A percentile compares a stretch with the other conserved stretches of the same genome.
phyloP scores from a whole-genome alignment of 2,329 filamentous ascomycete genomes.

The Fusarium brachygibbosum region DNA sequence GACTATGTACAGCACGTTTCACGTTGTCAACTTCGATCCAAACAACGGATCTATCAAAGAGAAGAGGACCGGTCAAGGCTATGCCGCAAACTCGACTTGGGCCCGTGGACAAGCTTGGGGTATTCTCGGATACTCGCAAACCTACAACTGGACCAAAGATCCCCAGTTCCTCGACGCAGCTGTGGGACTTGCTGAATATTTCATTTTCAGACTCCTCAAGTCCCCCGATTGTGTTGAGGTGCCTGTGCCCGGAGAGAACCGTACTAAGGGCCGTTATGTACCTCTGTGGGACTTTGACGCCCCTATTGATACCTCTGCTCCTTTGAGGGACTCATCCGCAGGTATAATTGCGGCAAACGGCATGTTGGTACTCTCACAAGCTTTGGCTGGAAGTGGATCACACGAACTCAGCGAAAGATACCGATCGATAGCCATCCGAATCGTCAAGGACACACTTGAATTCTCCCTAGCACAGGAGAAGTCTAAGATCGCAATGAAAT shows the following conservation, averaged over 20 bases:
- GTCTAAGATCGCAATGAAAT: background rate
- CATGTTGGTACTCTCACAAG: conserved; percentile 55
- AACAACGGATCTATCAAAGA: conserved; percentile 58
- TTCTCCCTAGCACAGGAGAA: conserved; percentile 46
- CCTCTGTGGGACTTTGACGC: conserved; percentile 64
- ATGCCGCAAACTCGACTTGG: conserved; percentile 62
- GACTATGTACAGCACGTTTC: conserved; percentile 56
- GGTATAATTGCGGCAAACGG: conserved; percentile 58
- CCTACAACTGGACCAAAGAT: conserved; percentile 63
- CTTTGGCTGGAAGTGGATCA: conserved; percentile 41
- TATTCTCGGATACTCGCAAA: conserved; percentile 64
- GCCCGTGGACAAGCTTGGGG: conserved; percentile 66
- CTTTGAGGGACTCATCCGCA: conserved; percentile 55
- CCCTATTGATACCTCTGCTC: conserved; percentile 51
- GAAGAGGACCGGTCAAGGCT: conserved; percentile 64
- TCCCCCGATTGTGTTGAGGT: conserved; percentile 50
- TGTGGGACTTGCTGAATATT: conserved; percentile 63
- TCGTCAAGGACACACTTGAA: conserved; percentile 51
- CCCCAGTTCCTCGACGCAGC: conserved; percentile 60
- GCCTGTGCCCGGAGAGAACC: conserved; percentile 18
- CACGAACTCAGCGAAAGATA: conserved; percentile 41
- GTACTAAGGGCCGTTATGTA: conserved; percentile 46
- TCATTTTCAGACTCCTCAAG: conserved; percentile 58
- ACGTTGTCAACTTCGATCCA: conserved; percentile 65
- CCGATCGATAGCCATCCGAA: conserved; percentile 47